A percentile compares a stretch with the other conserved stretches of the same genome.
Evolutionary conservation across 257 asterid species (phyloP).

Genomic region (Capsicum chinense): DNA sequence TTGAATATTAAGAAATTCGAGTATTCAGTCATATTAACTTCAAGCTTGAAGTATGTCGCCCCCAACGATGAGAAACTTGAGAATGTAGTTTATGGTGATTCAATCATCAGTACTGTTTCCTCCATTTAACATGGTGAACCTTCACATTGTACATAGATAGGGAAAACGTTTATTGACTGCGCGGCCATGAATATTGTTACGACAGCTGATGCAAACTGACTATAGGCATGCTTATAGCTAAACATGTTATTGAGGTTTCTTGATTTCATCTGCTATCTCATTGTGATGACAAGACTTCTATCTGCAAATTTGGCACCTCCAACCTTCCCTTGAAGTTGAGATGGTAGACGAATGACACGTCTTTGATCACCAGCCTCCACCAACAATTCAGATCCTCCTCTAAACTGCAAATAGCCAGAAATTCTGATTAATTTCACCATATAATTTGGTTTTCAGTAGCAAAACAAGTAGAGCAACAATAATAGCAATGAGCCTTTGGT

Average conservation of each 20-base stretch:
- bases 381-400: conserved; percentile 90
- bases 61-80: neutral
- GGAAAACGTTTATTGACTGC: neutral
- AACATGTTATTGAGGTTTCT: neutral
- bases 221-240: neutral
- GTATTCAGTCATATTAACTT: neutral
- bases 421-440: conserved; percentile 3
- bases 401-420: conserved; percentile 60
- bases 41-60: neutral
- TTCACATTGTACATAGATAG: neutral
- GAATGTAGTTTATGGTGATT: neutral
- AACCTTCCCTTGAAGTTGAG: conserved; percentile 85
- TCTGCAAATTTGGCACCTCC: conserved; percentile 85
- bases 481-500: neutral
- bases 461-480: neutral
- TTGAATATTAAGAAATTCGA: neutral
- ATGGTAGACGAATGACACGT: conserved; percentile 76
- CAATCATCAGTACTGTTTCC: neutral
- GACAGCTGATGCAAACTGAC: neutral
- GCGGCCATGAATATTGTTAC: neutral
- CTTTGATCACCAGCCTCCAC: conserved; percentile 98
- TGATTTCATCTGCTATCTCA: conserved; percentile 44
- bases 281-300: conserved; percentile 73
- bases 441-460: neutral
- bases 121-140: neutral